These are phyloP conservation scores for Davidsoniella eucalypti DNA, from an alignment of 2,329 filamentous ascomycete species.

Conservation along the genomic window DNA sequence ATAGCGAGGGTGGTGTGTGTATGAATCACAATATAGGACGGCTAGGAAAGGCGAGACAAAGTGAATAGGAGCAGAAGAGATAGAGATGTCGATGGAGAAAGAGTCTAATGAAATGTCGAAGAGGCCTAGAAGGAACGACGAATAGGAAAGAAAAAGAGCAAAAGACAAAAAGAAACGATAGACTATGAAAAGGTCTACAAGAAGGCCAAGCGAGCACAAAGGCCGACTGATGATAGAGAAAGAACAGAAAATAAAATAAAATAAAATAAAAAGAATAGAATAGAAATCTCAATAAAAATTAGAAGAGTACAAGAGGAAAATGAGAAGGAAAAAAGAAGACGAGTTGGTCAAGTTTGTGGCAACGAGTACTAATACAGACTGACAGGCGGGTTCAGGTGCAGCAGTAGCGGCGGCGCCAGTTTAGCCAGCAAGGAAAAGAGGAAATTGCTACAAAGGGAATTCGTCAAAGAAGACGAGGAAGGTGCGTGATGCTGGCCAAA, in stretches of 20 bases:
- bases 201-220: neutral
- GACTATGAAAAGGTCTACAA: constrained; percentile 10
- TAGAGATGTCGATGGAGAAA: neutral
- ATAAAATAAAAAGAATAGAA: constrained; percentile 12
- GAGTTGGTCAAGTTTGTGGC: too few species aligned
- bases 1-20: neutral
- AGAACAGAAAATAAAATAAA: constrained; percentile 16
- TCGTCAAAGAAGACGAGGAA: neutral
- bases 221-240: constrained; percentile 11
- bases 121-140: neutral
- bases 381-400: too few species aligned
- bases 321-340: neutral
- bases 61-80: neutral
- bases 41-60: neutral
- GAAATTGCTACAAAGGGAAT: constrained; percentile 1
- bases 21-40: neutral
- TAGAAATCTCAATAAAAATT: neutral
- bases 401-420: too few species aligned
- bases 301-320: too few species aligned
- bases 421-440: neutral
- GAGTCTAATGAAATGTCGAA: neutral
- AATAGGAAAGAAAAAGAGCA: constrained; percentile 1
- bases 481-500: constrained; percentile 1
- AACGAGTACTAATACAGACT: too few species aligned
- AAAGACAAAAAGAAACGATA: constrained; percentile 1